phyloP scores from a whole-genome alignment of 2,329 filamentous ascomycete genomes.

The Trichoderma pleuroti region DNA sequence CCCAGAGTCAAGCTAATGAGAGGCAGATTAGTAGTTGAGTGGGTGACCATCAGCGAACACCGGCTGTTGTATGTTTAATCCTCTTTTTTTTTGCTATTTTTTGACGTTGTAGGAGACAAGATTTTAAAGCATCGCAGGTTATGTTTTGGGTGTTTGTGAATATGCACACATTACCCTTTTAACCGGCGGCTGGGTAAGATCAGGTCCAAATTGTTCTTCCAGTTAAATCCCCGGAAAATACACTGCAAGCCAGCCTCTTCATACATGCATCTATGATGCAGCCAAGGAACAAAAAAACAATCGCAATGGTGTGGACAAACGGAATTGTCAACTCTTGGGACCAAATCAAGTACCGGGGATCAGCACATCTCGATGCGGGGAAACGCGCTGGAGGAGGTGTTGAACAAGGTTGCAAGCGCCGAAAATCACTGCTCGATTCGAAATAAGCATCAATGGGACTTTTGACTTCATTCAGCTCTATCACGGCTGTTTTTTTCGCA shows the following conservation, averaged over 20 bases:
- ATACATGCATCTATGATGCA: not conserved
- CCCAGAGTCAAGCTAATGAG: no score
- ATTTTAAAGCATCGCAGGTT: not conserved
- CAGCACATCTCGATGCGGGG: not conserved
- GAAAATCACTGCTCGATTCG: not conserved
- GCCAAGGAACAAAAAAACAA: not conserved
- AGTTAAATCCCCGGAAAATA: not conserved
- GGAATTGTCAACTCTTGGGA: not conserved
- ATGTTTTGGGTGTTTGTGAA: not conserved
- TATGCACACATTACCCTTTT: not conserved
- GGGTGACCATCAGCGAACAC: no score
- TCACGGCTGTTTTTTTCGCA: fast-evolving
- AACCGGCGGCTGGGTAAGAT: not conserved
- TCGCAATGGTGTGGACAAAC: not conserved
- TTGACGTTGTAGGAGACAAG: not conserved
- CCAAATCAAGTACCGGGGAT: not conserved
- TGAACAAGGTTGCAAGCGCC: not conserved
- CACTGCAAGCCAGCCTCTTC: not conserved
- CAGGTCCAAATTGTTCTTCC: not conserved
- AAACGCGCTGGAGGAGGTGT: not conserved
- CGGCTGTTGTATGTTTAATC: no score
- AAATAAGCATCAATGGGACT: not conserved
- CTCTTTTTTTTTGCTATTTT: not conserved
- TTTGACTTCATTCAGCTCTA: not conserved
- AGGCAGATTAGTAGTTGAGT: no score